A percentile compares a stretch with the other conserved stretches of the same genome.
Evolutionary conservation across 352 stramenopile genomes (phyloP).

Genomic region (Pythium biforme): DNA sequence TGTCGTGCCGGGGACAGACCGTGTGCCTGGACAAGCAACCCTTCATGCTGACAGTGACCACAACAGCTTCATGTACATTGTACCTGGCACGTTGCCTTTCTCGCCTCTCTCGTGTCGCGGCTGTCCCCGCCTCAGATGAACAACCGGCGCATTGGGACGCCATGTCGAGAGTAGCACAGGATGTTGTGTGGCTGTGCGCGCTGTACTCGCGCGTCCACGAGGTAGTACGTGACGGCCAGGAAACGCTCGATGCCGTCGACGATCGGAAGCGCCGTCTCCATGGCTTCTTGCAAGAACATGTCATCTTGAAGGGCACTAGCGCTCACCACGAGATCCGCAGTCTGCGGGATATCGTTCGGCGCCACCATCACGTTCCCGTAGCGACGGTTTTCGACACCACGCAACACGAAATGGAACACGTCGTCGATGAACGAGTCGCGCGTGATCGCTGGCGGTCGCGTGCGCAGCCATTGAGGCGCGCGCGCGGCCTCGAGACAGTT

Average conservation of each 20-base stretch:
- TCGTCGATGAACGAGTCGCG: conserved; percentile 27
- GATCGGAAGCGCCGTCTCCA: conserved; percentile 28
- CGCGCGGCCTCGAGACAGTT: conserved; percentile 22
- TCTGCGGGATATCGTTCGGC: conserved; percentile 27
- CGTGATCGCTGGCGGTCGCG: conserved; percentile 28
- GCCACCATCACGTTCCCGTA: conserved; percentile 26
- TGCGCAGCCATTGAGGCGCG: conserved; percentile 24
- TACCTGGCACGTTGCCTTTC: no score
- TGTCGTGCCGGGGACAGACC: no score
- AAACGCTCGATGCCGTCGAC: conserved; percentile 28
- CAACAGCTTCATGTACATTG: no score
- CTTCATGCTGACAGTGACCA: no score
- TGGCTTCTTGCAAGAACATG: conserved; percentile 30
- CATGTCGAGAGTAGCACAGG: conserved; percentile 18
- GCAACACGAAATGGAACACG: conserved; percentile 20
- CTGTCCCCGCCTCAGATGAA: no score
- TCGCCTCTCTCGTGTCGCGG: no score
- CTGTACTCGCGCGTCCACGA: conserved; percentile 26
- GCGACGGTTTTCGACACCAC: conserved; percentile 23
- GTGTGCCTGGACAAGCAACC: no score
- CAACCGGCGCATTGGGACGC: conserved; percentile 23
- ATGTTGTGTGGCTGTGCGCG: conserved; percentile 14
- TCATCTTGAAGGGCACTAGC: conserved; percentile 17
- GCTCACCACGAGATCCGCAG: conserved; percentile 11
- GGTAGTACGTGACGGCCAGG: conserved; percentile 23